Base-by-base conservation (phyloP, 192 early-diverging fungal species). In the Umbelopsis sp. region DNA sequence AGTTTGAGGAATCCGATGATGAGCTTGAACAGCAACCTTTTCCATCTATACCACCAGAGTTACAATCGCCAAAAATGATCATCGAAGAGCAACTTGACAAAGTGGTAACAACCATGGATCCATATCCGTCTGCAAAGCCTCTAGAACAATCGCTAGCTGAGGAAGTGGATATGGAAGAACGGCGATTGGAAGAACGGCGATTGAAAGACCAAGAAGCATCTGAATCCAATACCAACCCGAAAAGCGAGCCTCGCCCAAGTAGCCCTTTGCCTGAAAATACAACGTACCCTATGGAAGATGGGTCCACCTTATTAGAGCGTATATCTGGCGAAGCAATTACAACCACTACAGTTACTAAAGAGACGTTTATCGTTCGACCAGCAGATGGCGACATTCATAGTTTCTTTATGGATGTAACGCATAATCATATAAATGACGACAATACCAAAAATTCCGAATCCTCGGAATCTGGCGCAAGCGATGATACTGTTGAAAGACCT, bases 1-100 rank as follows among this genome's bases (percentile, higher is more conserved):
- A 86, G 35, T 82, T 82, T 45, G 80, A 78, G 35, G 75, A 73
- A 4, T 66, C 68, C 25, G 72, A 73, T 27, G 79, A 74, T 72
- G 47, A 77, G 71, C 37, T 72, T 69, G 48, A 74, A 20, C 37
- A 69, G 13, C 22, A 81, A 1, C 12, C 51, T 8, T 15, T 20
- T 8, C 11, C 49, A 18, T 16, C 51, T 30, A 46, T 74, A 30
- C 72, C 79, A 4, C 48, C 74, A 5, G 76, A 70, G 51, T 35
- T 72, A 23, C 72, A 74, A 33, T 73, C 68, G 1, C 81, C 75
- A 9, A 73, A 70, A 55, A 73, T 73, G 72, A 72, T 74, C 41
- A 67, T 77, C 55, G 69, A 76, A 52, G 78, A 75, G 21, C 65
- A 71, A 48, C 65, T 70, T 55, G 74, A 81, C 76, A 75, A 78